A percentile compares a stretch with the other conserved stretches of the same genome.
Evolutionary conservation across 306 rosid genomes (phyloP).

Genomic region (Chamaecrista fasciculata): DNA sequence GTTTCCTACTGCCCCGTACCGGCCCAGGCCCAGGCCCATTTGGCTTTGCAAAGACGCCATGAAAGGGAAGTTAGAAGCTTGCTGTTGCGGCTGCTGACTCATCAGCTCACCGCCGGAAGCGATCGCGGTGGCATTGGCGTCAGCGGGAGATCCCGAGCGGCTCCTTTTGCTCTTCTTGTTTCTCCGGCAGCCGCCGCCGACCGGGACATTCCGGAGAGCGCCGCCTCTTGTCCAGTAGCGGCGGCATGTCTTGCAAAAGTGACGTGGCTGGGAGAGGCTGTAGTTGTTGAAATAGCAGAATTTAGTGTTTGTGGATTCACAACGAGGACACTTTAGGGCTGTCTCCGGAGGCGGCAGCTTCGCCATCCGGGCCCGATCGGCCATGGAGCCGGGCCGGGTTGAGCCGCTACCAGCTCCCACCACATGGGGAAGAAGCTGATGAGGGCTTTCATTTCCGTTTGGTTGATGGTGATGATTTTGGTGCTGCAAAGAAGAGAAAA

Average conservation of each 20-base stretch:
- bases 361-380: slow-evolving; percentile 81
- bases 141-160: slow-evolving; percentile 64
- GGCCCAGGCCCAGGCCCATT: slow-evolving; percentile 41
- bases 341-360: slow-evolving; percentile 74
- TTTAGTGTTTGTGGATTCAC: slow-evolving; percentile 85
- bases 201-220: slow-evolving; percentile 81
- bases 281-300: slow-evolving; percentile 92
- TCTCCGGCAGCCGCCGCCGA: slow-evolving; percentile 89
- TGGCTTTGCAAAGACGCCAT: slow-evolving; percentile 69
- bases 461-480: slow-evolving; percentile 46
- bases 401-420: slow-evolving; percentile 36
- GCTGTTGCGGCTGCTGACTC: slow-evolving; percentile 51
- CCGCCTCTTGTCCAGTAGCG: slow-evolving; percentile 97
- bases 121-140: slow-evolving; percentile 10
- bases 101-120: slow-evolving; percentile 33
- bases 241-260: slow-evolving; percentile 90
- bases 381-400: slow-evolving; percentile 76
- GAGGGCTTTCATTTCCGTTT: slow-evolving; percentile 42
- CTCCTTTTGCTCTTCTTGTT: slow-evolving; percentile 80
- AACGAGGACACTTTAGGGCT: slow-evolving; percentile 90
- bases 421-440: slow-evolving; percentile 48
- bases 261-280: slow-evolving; percentile 85
- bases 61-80: slow-evolving; percentile 50
- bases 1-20: slow-evolving; percentile 50
- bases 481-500: slow-evolving; percentile 47